phyloP scores from a whole-genome alignment of 1,284 basidiomycete species.

The Takashimella koratensis region DNA sequence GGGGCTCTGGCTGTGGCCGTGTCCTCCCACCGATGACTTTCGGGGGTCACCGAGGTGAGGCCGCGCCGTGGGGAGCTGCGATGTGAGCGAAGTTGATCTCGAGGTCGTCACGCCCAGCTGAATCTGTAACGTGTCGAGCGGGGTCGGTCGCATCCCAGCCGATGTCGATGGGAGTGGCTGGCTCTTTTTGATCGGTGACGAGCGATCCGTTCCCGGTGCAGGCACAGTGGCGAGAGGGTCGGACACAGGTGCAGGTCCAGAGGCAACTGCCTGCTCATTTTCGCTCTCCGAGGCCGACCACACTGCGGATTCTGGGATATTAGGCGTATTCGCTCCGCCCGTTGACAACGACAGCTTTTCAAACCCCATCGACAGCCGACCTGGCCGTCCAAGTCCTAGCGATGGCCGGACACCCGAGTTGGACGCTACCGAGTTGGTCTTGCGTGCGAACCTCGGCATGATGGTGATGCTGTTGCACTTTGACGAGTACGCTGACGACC shows the following conservation, averaged over 20 bases:
- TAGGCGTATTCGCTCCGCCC: slow-evolving; percentile 32
- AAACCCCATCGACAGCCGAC: slow-evolving; percentile 3
- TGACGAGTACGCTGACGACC: neutral
- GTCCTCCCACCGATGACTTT: slow-evolving; percentile 7
- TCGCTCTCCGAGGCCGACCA: slow-evolving; percentile 42
- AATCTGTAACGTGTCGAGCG: neutral
- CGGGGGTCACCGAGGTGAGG: slow-evolving; percentile 1
- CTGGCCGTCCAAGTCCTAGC: neutral
- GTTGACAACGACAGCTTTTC: slow-evolving; percentile 28
- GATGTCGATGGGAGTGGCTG: neutral
- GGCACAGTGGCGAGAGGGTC: slow-evolving; percentile 1
- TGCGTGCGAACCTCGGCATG: slow-evolving; percentile 23
- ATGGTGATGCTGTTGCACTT: neutral
- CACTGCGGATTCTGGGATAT: slow-evolving; percentile 33
- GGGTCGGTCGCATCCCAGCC: neutral
- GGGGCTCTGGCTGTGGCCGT: slow-evolving; percentile 12
- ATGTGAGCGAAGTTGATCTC: slow-evolving; percentile 7
- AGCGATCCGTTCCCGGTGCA: slow-evolving; percentile 1
- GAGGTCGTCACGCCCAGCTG: neutral
- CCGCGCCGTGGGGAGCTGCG: slow-evolving; percentile 12
- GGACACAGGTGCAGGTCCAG: neutral
- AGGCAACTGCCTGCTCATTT: slow-evolving; percentile 14
- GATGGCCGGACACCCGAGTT: slow-evolving; percentile 1
- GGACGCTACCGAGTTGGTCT: slow-evolving; percentile 20
- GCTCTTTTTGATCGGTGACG: slow-evolving; percentile 2